These are phyloP conservation scores for Tylopilus sp. DNA, from an alignment of 1,284 basidiomycete genomes.

Conservation along the genomic window DNA sequence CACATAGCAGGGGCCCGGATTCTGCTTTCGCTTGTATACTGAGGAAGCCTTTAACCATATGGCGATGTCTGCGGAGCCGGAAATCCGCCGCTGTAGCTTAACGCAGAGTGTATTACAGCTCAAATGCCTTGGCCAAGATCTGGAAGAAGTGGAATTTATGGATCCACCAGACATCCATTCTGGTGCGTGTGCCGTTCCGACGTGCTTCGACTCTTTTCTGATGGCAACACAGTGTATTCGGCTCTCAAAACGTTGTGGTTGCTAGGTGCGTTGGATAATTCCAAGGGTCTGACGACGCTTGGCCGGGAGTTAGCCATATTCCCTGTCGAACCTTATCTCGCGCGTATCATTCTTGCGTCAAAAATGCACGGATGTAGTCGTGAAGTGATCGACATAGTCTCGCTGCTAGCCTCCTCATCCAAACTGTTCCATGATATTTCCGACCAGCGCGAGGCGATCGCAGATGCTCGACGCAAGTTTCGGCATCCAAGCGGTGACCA, in stretches of 20 bases:
- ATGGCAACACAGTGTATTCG: constrained; percentile 48
- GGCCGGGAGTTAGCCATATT: constrained; percentile 80
- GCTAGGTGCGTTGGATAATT: constrained; percentile 68
- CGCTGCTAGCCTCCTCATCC: constrained; percentile 73
- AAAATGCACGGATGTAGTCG: constrained; percentile 63
- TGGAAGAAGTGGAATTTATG: constrained; percentile 79
- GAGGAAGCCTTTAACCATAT: constrained; percentile 71
- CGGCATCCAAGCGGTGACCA: constrained; percentile 86
- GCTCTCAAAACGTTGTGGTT: constrained; percentile 75
- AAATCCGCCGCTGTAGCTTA: constrained; percentile 84
- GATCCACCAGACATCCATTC: constrained; percentile 74
- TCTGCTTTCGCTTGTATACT: constrained; percentile 88
- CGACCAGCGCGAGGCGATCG: constrained; percentile 68
- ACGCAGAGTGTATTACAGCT: constrained; percentile 81
- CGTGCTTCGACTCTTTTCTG: not conserved
- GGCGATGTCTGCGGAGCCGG: constrained; percentile 70
- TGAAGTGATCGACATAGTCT: constrained; percentile 78
- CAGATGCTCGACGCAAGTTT: constrained; percentile 73
- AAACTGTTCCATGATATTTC: constrained; percentile 71
- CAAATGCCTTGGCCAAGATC: constrained; percentile 76
- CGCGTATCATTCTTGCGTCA: constrained; percentile 74
- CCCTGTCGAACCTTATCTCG: constrained; percentile 81
- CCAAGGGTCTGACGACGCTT: constrained; percentile 59
- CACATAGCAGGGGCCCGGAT: constrained; percentile 59
- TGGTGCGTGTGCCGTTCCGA: constrained; percentile 43